Conservation (phyloP, 2,329 filamentous ascomycete genomes). For the Fusarium odoratissimum region DNA sequence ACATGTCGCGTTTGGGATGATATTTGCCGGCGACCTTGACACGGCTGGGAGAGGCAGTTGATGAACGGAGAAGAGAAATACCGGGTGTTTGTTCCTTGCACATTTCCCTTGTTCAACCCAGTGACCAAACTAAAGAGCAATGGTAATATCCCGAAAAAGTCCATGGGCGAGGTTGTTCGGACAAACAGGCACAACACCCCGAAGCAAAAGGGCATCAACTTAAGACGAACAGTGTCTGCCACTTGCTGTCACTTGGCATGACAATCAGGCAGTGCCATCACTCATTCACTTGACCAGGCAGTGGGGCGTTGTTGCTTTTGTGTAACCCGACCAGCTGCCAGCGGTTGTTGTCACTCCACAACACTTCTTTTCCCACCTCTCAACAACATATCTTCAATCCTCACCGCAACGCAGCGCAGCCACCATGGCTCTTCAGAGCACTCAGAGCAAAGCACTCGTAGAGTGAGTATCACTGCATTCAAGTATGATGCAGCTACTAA, state of each 20-base stretch:
- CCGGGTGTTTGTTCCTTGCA: fast-evolving
- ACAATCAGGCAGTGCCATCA: fast-evolving
- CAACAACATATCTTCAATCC: background rate
- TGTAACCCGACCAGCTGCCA: background rate
- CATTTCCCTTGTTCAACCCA: fast-evolving
- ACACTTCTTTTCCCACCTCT: background rate
- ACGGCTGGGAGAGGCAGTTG: background rate
- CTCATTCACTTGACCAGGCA: background rate
- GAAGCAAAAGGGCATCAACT: background rate
- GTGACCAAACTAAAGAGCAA: fast-evolving
- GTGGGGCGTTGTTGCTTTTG: background rate
- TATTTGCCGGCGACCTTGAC: background rate
- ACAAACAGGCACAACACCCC: fast-evolving
- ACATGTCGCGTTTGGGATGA: background rate
- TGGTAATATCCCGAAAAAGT: fast-evolving
- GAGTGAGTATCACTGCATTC: background rate
- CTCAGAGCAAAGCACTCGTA: background rate
- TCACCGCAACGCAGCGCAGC: fast-evolving
- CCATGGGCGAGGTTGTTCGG: fast-evolving
- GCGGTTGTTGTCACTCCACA: background rate
- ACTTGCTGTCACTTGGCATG: background rate
- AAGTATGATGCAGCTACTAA: fast-evolving
- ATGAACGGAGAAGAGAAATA: fast-evolving
- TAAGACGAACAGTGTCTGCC: fast-evolving
- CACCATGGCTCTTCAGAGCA: fast-evolving